phyloP scores from a whole-genome alignment of 2,329 filamentous ascomycete species.

The Ophiostoma pallidulum region DNA sequence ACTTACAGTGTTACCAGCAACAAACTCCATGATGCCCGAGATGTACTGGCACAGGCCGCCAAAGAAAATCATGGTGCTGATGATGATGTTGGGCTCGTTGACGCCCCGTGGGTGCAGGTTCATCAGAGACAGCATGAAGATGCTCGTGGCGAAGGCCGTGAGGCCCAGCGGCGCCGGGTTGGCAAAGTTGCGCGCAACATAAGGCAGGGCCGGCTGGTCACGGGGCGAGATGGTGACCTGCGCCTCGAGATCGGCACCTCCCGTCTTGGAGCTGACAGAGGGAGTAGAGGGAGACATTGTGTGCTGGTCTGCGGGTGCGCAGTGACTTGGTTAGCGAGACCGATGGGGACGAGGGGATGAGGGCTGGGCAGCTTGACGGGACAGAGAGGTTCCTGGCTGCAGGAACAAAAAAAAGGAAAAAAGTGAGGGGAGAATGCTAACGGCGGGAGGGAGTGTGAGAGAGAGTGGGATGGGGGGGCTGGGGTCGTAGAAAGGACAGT shows the following conservation, averaged over 20 bases:
- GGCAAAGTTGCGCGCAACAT: constrained; percentile 38
- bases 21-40: constrained; percentile 86
- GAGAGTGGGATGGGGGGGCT: too few species aligned
- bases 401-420: not conserved
- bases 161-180: constrained; percentile 73
- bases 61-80: constrained; percentile 66
- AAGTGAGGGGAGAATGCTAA: too few species aligned
- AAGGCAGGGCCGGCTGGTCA: constrained; percentile 12
- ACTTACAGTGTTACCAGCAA: constrained; percentile 58
- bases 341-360: not conserved
- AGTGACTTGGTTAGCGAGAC: not conserved
- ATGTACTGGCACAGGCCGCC: constrained; percentile 70
- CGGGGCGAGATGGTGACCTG: constrained; percentile 14
- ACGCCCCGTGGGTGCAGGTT: constrained; percentile 62
- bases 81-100: constrained; percentile 51
- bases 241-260: constrained; percentile 14
- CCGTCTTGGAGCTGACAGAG: constrained; percentile 9
- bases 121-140: constrained; percentile 67
- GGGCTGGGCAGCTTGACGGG: not conserved
- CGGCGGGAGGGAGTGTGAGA: too few species aligned
- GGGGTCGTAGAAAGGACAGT: too few species aligned
- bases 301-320: not conserved
- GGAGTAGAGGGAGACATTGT: constrained; percentile 11
- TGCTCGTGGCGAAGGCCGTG: constrained; percentile 70
- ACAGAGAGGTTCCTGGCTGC: too few species aligned